A percentile compares a stretch with the other conserved stretches of the same genome.
Evolutionary conservation across 1,284 basidiomycete genomes (phyloP).

Genomic region (Heterobasidion irregulare): DNA sequence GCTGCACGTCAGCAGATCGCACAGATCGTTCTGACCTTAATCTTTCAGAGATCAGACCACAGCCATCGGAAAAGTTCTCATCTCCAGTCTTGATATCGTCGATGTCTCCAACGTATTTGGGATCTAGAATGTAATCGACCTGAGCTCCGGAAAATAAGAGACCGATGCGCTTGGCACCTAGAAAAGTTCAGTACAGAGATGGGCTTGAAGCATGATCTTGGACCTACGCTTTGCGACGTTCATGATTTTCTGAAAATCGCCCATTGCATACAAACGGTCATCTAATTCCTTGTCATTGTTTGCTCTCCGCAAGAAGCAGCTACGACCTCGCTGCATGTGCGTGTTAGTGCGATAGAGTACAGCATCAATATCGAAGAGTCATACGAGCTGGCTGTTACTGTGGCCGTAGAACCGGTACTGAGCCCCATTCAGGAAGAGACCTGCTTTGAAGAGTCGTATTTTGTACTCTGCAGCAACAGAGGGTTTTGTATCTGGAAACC

Average conservation of each 20-base stretch:
- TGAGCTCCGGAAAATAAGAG: conserved; percentile 56
- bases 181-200: background rate
- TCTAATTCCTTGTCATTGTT: conserved; percentile 47
- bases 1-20: conserved; percentile 18
- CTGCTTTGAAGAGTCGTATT: conserved; percentile 40
- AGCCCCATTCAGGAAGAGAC: conserved; percentile 45
- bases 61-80: conserved; percentile 58
- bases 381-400: conserved; percentile 59
- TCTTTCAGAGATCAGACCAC: conserved; percentile 46
- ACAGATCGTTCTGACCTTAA: conserved; percentile 1
- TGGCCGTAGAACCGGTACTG: conserved; percentile 64
- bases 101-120: conserved; percentile 41
- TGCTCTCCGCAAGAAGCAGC: conserved; percentile 52
- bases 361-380: conserved; percentile 9
- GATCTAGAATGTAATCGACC: conserved; percentile 46
- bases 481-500: conserved; percentile 41
- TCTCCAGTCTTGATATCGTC: conserved; percentile 47
- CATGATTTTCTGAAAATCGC: conserved; percentile 51
- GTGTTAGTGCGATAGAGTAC: background rate
- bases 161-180: conserved; percentile 60
- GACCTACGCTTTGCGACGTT: conserved; percentile 52
- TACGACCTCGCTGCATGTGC: conserved; percentile 39
- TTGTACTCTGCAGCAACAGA: conserved; percentile 47
- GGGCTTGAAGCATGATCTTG: background rate
- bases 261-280: conserved; percentile 40